Conservation (phyloP, 768 basidiomycete genomes). For the Clitopilus hobsonii region DNA sequence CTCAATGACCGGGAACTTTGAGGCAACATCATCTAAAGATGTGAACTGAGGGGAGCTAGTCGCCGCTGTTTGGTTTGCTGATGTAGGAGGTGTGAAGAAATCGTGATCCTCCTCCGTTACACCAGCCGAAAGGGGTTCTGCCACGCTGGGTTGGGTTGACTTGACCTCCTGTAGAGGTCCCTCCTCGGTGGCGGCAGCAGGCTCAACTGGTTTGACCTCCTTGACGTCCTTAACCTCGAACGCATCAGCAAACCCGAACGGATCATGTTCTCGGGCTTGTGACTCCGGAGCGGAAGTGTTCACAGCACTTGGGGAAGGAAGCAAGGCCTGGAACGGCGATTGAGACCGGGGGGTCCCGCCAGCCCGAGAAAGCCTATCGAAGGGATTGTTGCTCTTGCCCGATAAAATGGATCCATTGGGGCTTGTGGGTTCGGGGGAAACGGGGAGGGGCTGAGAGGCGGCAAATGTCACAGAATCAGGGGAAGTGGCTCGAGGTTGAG, state of each 20-base stretch:
- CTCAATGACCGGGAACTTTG: slow-evolving; percentile 36
- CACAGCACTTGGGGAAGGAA: slow-evolving; percentile 20
- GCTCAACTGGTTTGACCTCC: neutral
- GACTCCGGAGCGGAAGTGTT: slow-evolving; percentile 17
- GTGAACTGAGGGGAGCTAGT: slow-evolving; percentile 18
- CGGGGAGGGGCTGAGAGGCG: slow-evolving; percentile 67
- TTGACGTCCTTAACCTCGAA: slow-evolving; percentile 13
- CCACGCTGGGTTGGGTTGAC: slow-evolving; percentile 15
- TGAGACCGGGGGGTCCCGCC: slow-evolving; percentile 45
- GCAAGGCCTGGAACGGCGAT: slow-evolving; percentile 55
- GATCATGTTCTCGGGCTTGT: slow-evolving; percentile 31
- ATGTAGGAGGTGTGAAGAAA: slow-evolving; percentile 59
- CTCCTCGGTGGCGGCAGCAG: neutral
- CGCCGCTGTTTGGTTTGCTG: slow-evolving; percentile 23
- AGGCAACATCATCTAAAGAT: slow-evolving; percentile 29
- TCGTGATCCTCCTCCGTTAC: slow-evolving; percentile 41
- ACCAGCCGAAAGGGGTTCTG: slow-evolving; percentile 6
- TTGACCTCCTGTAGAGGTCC: too few relatives aligned
- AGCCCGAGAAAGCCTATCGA: slow-evolving; percentile 63
- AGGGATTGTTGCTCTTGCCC: slow-evolving; percentile 87
- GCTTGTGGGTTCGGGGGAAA: slow-evolving; percentile 58
- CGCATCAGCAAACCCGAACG: slow-evolving; percentile 46
- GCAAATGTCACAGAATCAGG: slow-evolving; percentile 54
- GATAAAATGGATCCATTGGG: slow-evolving; percentile 36
- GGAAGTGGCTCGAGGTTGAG: slow-evolving; percentile 23